A percentile compares a stretch with the other conserved stretches of the same genome.
Conservation (phyloP, 208 protist genomes). For the Leishmania major region DNA sequence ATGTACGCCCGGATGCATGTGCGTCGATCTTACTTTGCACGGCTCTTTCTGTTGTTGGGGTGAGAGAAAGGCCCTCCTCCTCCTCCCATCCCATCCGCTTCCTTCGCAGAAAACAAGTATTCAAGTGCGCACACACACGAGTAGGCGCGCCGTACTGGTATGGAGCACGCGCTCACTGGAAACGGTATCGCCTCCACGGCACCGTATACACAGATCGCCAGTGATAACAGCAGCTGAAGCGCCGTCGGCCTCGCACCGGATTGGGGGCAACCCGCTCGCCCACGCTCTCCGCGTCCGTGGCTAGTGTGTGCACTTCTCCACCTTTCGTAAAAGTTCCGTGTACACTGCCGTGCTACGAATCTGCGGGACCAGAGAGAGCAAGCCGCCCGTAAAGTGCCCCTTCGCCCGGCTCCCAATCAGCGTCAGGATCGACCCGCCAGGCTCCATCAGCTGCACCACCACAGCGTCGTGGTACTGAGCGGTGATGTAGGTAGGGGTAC, state of each 20-base stretch:
- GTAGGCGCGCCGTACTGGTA: neutral
- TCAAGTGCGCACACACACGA: no score
- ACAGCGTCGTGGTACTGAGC: slow-evolving; percentile 86
- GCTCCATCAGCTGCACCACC: slow-evolving; percentile 78
- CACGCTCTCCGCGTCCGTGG: neutral
- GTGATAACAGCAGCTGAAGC: neutral
- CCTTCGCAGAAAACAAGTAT: no score
- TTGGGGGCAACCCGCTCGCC: neutral
- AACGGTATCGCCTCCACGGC: neutral
- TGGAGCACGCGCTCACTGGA: neutral
- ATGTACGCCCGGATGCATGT: neutral
- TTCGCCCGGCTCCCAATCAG: slow-evolving; percentile 79
- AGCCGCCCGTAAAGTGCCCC: slow-evolving; percentile 77
- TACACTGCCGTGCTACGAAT: slow-evolving; percentile 40
- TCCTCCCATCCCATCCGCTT: no score
- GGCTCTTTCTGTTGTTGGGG: neutral
- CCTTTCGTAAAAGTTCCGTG: slow-evolving; percentile 25
- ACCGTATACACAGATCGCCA: neutral
- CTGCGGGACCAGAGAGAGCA: slow-evolving; percentile 75
- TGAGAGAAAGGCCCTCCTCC: no score
- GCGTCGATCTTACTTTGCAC: neutral
- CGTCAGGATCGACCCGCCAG: slow-evolving; percentile 54
- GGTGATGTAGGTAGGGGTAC: slow-evolving; percentile 67
- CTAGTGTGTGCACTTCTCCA: slow-evolving; percentile 36
- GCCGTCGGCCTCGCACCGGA: neutral